Evolutionary conservation across 148 eudicot genomes (phyloP).

Genomic region (Rhododendron ferrugineum): DNA sequence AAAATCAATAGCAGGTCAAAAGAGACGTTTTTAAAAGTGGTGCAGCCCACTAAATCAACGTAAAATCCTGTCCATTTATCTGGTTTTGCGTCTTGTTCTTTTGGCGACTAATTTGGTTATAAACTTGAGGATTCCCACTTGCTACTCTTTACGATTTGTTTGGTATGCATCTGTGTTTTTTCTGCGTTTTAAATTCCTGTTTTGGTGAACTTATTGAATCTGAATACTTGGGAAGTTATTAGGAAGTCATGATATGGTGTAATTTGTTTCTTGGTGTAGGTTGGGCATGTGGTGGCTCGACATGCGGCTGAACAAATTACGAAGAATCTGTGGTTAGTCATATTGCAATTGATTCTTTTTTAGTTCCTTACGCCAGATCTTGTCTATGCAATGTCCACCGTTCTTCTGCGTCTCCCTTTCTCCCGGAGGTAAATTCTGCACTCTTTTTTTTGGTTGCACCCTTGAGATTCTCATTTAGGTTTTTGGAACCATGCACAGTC

Average conservation of each 20-base stretch:
- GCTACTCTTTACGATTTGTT: neutral
- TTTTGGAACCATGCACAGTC: neutral
- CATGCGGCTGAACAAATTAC: conserved; percentile 77
- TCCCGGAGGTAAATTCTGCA: conserved; percentile 49
- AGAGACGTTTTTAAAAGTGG: neutral
- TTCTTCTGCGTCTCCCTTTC: conserved; percentile 70
- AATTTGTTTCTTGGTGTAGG: conserved; percentile 31
- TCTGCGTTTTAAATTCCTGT: neutral
- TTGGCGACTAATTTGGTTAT: neutral
- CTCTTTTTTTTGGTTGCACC: neutral
- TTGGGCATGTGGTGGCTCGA: conserved; percentile 87
- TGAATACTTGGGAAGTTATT: neutral
- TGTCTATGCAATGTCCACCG: conserved; percentile 64
- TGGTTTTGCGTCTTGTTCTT: neutral
- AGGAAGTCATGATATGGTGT: neutral
- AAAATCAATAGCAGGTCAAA: neutral
- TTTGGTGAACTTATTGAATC: neutral
- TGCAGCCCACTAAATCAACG: neutral
- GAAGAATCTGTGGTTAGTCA: conserved; percentile 66
- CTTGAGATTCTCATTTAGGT: neutral
- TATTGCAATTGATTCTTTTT: conserved; percentile 60
- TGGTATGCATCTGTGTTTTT: neutral
- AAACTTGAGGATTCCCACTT: neutral
- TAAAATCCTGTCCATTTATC: neutral
- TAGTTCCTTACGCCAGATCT: conserved; percentile 75